Percentiles rank a stretch among this genome's conserved stretches.
phyloP scores from a whole-genome alignment of 257 asterid genomes.

The Verbena officinalis region DNA sequence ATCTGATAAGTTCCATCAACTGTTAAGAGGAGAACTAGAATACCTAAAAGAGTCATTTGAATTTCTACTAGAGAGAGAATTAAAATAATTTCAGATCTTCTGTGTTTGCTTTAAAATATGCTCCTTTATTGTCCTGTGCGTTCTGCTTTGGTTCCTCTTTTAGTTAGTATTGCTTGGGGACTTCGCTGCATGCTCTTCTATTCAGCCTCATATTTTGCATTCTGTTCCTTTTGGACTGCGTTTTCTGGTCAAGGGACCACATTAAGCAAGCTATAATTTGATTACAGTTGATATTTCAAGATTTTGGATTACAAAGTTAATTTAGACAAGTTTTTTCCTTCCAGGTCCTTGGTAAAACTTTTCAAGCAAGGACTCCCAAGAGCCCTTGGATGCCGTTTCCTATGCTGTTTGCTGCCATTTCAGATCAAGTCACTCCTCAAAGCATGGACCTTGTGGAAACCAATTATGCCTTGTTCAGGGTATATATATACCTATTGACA shows the following conservation, averaged over 20 bases:
- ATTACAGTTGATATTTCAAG: neutral
- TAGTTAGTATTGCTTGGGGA: neutral
- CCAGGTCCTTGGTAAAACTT: conserved; percentile 33
- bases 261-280: neutral
- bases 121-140: neutral
- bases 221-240: neutral
- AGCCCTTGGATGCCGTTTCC: conserved; percentile 93
- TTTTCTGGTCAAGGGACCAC: conserved; percentile 12
- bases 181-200: neutral
- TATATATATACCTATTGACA: conserved; percentile 33
- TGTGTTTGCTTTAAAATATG: neutral
- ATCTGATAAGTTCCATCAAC: neutral
- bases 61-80: neutral
- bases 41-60: neutral
- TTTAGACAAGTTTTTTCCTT: conserved; percentile 43
- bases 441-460: conserved; percentile 57
- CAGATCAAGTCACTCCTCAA: conserved; percentile 51
- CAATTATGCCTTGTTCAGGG: conserved; percentile 65
- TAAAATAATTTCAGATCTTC: neutral
- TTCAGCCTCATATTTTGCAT: neutral
- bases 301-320: conserved; percentile 3
- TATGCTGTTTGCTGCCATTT: conserved; percentile 69
- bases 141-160: neutral
- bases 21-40: neutral
- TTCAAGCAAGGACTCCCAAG: conserved; percentile 52